Percentiles rank a stretch among this genome's conserved stretches.
Evolutionary conservation across 768 basidiomycete species (phyloP).

Genomic region (Saitozyma sp.): DNA sequence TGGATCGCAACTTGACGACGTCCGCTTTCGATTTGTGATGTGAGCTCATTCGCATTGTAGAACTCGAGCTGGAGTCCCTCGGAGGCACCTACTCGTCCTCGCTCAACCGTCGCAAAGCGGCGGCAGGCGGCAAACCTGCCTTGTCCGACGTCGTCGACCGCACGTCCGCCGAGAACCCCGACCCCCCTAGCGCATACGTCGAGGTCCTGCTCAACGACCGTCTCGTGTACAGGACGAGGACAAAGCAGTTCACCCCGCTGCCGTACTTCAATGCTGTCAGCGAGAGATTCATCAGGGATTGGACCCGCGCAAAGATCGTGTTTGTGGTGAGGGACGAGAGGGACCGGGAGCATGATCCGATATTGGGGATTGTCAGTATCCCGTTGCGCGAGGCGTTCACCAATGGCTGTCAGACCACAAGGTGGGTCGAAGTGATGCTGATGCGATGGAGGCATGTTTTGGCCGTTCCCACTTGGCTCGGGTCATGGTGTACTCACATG

Average conservation of each 20-base stretch:
- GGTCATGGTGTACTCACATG: neutral
- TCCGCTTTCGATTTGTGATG: neutral
- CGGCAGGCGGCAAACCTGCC: conserved; percentile 41
- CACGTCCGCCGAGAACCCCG: conserved; percentile 37
- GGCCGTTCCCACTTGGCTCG: conserved; percentile 36
- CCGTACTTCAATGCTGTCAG: conserved; percentile 52
- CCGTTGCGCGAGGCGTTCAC: conserved; percentile 39
- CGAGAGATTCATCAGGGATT: conserved; percentile 52
- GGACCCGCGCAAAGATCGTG: conserved; percentile 43
- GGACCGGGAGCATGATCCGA: conserved; percentile 51
- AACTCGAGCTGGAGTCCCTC: conserved; percentile 40
- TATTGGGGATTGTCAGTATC: conserved; percentile 45
- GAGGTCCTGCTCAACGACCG: conserved; percentile 52
- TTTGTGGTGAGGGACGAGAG: conserved; percentile 52
- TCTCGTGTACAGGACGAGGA: conserved; percentile 49
- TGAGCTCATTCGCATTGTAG: conserved; percentile 9
- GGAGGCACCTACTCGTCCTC: conserved; percentile 36
- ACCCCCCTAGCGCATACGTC: conserved; percentile 47
- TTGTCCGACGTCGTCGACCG: conserved; percentile 39
- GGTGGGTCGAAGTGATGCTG: conserved; percentile 3
- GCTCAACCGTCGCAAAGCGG: conserved; percentile 12
- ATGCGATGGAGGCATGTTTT: conserved; percentile 21
- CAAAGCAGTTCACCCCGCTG: conserved; percentile 49
- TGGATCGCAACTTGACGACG: neutral
- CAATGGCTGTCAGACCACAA: conserved; percentile 40